Evolutionary conservation across 345 rosid genomes (phyloP), one percentile per base, ranked within the genome.

Genomic region (Trapa incisa): DNA sequence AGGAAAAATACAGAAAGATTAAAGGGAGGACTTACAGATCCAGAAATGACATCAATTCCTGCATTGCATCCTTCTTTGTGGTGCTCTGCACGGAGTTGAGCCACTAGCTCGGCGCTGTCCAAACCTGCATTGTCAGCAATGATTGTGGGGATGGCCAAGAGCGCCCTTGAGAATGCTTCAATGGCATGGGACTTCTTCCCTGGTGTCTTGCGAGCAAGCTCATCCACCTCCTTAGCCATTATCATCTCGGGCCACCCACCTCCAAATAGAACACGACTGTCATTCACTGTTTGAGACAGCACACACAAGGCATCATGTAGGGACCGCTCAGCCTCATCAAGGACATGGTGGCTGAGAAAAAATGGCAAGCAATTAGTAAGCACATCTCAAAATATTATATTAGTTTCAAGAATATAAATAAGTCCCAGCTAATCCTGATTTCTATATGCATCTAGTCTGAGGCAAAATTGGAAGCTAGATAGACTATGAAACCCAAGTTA

Each of bases 181-280:
- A 91, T 87, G 11, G 99, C 99, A 78, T 81, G 99, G 2, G 99
- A 89, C 75, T 80, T 94, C 80, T 94, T 94, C 78, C 99, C 99
- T 53, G 99, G 89, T 47, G 99, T 91, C 73, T 81, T 86, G 2
- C 93, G 85, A 54, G 99, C 99, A 64, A 94, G 84, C 79, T 91
- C 92, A 77, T 94, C 96, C 54, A 94, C 99, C 68, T 83, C 99
- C 84, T 87, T 91, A 15, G 99, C 95, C 99, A 89, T 94, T 62
- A 89, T 82, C 99, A 94, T 91, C 88, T 94, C 99, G 22, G 99
- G 99, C 97, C 99, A 94, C 73, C 99, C 99, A 68, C 99, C 99
- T 68, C 99, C 99, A 38, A 89, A 88, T 70, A 94, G 74, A 36
- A 94, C 97, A 76, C 99, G 80, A 67, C 85, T 80, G 80, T 94